A percentile compares a stretch with the other conserved stretches of the same genome.
These are phyloP conservation scores for Yarrowia sp. DNA, from an alignment of 805 yeast species.

Conservation along the genomic window DNA sequence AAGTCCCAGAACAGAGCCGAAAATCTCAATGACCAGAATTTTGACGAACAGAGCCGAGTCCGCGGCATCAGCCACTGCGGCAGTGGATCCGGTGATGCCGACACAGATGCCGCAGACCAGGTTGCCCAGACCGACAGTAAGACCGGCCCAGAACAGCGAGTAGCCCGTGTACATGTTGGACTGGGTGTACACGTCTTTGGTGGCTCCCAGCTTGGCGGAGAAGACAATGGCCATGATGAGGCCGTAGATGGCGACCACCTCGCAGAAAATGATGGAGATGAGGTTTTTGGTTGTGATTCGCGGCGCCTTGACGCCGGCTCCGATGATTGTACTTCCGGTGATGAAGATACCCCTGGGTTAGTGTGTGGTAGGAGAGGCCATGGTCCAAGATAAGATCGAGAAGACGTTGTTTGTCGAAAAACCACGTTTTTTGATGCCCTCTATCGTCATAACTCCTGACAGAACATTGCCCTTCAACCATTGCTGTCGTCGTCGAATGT, in stretches of 20 bases:
- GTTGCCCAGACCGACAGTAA: constrained; percentile 91
- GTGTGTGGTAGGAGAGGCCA: background rate
- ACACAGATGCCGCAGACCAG: constrained; percentile 96
- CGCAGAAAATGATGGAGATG: constrained; percentile 96
- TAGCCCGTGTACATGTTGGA: constrained; percentile 92
- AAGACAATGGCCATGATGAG: constrained; percentile 96
- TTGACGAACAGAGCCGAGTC: constrained; percentile 93
- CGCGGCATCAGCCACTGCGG: constrained; percentile 97
- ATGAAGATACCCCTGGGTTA: constrained; percentile 72
- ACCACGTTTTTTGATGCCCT: too few relatives aligned
- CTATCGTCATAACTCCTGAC: too few relatives aligned
- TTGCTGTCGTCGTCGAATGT: background rate
- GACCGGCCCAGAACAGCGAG: constrained; percentile 96
- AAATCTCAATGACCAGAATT: constrained; percentile 94
- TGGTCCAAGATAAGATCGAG: too few relatives aligned
- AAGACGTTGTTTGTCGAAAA: too few relatives aligned
- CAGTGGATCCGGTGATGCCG: constrained; percentile 98
- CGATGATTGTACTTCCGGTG: constrained; percentile 90
- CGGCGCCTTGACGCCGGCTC: constrained; percentile 98
- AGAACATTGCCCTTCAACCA: background rate
- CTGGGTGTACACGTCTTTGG: constrained; percentile 64
- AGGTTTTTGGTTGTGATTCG: constrained; percentile 95
- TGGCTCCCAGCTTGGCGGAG: constrained; percentile 74
- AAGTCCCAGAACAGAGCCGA: constrained; percentile 92
- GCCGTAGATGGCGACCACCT: constrained; percentile 98